These are phyloP conservation scores for Scortechinia acanthostroma DNA, from an alignment of 2,329 filamentous ascomycete species.

Conservation along the genomic window DNA sequence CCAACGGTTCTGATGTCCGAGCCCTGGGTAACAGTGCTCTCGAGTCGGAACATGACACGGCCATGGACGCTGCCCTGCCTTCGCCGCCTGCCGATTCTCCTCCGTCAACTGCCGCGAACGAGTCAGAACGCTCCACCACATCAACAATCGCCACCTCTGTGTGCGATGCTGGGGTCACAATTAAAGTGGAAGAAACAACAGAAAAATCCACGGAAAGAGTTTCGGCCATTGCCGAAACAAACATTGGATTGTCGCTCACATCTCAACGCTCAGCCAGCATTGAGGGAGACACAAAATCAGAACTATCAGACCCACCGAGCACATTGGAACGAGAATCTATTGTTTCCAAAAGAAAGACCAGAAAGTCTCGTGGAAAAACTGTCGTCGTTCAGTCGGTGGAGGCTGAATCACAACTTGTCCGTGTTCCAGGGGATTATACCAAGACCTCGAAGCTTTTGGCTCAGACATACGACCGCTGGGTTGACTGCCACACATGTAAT, in stretches of 20 bases:
- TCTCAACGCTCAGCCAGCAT: too few relatives aligned
- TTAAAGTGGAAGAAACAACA: background rate
- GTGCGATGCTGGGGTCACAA: slow-evolving; percentile 10
- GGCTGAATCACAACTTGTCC: slow-evolving; percentile 12
- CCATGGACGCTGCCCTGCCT: too few relatives aligned
- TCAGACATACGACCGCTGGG: slow-evolving; percentile 53
- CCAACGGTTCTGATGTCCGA: too few relatives aligned
- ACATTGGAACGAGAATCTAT: too few relatives aligned
- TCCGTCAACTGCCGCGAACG: slow-evolving; percentile 14
- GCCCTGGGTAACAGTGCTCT: too few relatives aligned
- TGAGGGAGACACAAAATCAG: too few relatives aligned
- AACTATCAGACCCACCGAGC: too few relatives aligned
- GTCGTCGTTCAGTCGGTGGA: background rate
- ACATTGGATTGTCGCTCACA: too few relatives aligned
- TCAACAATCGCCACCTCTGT: slow-evolving; percentile 26
- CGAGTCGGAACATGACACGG: too few relatives aligned
- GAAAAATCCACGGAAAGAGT: background rate
- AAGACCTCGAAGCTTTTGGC: slow-evolving; percentile 51
- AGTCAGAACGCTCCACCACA: slow-evolving; percentile 18
- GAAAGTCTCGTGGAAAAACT: too few relatives aligned
- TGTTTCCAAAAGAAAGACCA: too few relatives aligned
- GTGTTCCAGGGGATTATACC: slow-evolving; percentile 51
- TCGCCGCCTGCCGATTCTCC: slow-evolving; percentile 15
- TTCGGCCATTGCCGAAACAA: too few relatives aligned
- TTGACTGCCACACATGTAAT: slow-evolving; percentile 61